Base-by-base conservation (phyloP, 192 early-diverging fungal genomes). In the Rhizoclosmatium globosum region DNA sequence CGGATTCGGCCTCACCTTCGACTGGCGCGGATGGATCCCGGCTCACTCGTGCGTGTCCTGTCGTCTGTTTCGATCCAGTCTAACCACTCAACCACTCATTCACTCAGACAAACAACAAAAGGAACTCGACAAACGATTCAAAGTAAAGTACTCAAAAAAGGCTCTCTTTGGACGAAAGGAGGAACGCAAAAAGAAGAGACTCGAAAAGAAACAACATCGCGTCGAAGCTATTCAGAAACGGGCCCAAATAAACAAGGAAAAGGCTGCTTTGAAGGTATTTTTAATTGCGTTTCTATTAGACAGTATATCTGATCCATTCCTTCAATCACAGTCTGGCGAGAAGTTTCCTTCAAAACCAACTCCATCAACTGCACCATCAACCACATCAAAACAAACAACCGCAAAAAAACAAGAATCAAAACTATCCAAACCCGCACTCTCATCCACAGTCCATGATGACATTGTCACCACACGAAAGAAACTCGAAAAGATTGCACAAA, bases 111-210 rank as follows among this genome's bases (percentile, higher is more conserved):
- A 69, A 43, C 48, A 78, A 50, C 77, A 78, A 45, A 56, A 62
- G 43, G 77, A 78, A 43, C 77, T 78, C 17, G 77, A 78, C 68
- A 56, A 71, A 23, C 77, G 77, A 4, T 78, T 78, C 68, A 59
- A 68, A 23, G 31, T 71, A 15, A 50, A 58, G 3, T 78, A 69
- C 68, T 42, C n/a, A 43, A 68, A 78, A 23, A 78, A 78, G 57
- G 7, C 6, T 7, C 41, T 78, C 15, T 70, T 61, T 41, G 68
- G 67, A 3, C 77, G 77, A 23, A 78, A 78, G 57, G 45, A 78
- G 57, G 77, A 78, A 19, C 77, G 77, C 19, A 78, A 78, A 41
- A 66, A 70, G 44, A 58, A 78, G 68, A 15, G 77, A 3, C 39
- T 69, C 53, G 66, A 70, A 15, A 78, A 78, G 53, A 78, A 78